Conservation (phyloP, 306 rosid genomes). For the Biancaea sappan region DNA sequence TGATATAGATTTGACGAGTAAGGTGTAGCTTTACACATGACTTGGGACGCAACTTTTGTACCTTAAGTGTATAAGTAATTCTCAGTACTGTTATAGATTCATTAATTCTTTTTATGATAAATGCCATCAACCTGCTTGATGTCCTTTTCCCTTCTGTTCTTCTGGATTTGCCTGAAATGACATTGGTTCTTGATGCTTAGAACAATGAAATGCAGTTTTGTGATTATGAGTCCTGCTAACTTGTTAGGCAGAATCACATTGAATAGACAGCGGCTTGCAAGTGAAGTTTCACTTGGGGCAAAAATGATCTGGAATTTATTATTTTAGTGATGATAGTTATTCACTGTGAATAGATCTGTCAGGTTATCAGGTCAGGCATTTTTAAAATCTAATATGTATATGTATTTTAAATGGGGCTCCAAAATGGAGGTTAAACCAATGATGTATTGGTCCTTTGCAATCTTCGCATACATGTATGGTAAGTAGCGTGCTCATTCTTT, state of each 20-base stretch:
- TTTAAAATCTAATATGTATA: background rate
- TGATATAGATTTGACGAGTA: slow-evolving; percentile 33
- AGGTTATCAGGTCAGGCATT: too few species aligned
- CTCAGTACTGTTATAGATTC: slow-evolving; percentile 17
- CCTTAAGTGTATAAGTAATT: slow-evolving; percentile 37
- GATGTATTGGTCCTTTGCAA: too few species aligned
- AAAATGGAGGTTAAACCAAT: background rate
- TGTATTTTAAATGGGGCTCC: background rate
- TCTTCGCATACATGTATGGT: background rate
- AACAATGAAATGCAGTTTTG: slow-evolving; percentile 30
- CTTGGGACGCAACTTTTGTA: slow-evolving; percentile 34
- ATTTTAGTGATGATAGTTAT: too few species aligned
- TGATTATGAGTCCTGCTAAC: background rate
- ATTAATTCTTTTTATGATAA: slow-evolving; percentile 34
- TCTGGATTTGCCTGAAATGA: too few species aligned
- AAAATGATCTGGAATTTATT: too few species aligned
- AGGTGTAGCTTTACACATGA: slow-evolving; percentile 39
- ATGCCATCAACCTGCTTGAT: slow-evolving; percentile 4
- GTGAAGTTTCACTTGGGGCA: too few species aligned
- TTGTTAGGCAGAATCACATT: background rate
- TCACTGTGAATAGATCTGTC: too few species aligned
- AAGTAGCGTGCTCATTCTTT: background rate
- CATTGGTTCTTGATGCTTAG: background rate
- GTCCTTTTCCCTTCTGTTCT: slow-evolving; percentile 19
- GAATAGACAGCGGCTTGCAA: background rate